Conservation (phyloP, 257 asterid species). For the Solanum piurae region DNA sequence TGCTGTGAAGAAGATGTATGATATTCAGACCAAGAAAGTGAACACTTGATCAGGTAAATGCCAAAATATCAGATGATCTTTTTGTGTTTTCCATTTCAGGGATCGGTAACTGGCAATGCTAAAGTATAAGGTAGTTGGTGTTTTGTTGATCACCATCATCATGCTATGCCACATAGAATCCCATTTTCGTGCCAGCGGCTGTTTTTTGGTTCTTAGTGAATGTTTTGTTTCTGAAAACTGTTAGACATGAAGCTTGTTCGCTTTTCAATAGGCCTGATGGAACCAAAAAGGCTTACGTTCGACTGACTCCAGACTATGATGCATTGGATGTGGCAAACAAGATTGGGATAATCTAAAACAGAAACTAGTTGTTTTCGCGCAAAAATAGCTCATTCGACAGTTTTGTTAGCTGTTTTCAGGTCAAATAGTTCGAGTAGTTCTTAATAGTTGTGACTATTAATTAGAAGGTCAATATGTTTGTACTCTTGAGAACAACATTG, state of each 20-base stretch:
- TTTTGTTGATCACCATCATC: background rate
- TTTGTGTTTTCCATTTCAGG: background rate
- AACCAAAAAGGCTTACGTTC: conserved; percentile 13
- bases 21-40: conserved; percentile 21
- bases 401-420: background rate
- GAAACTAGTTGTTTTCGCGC: background rate
- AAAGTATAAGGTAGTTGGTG: background rate
- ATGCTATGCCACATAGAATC: background rate
- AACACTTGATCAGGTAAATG: conserved; percentile 13
- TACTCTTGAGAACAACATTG: background rate
- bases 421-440: background rate
- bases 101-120: background rate
- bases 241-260: background rate
- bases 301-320: background rate
- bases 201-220: background rate
- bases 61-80: background rate
- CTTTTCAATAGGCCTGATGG: conserved; percentile 10
- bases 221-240: background rate
- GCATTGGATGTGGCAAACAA: conserved; percentile 3
- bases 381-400: background rate
- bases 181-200: background rate
- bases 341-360: conserved; percentile 13
- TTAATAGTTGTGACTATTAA: background rate
- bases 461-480: background rate
- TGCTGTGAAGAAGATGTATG: conserved; percentile 18